Conservation (phyloP, 257 asterid species). For the Petunia secreta region DNA sequence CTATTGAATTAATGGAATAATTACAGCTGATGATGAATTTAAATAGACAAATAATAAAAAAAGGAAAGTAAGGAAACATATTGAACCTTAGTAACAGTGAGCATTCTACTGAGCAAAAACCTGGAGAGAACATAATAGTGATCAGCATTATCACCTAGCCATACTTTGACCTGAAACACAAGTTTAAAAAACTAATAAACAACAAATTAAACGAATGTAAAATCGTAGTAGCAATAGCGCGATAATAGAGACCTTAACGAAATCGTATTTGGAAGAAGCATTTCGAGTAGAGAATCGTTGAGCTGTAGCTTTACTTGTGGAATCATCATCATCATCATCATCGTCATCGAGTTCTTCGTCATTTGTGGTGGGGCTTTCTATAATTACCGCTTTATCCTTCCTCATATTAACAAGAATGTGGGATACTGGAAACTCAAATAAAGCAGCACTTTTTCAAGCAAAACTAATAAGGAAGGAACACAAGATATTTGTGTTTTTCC, state of each 20-base stretch:
- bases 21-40: background rate
- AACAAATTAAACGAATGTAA: background rate
- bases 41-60: background rate
- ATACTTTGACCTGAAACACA: slow-evolving; percentile 79
- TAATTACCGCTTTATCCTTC: slow-evolving; percentile 57
- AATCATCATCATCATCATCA: slow-evolving; percentile 36
- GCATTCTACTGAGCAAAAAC: slow-evolving; percentile 95
- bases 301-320: slow-evolving; percentile 35
- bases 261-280: slow-evolving; percentile 95
- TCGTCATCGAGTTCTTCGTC: slow-evolving; percentile 38
- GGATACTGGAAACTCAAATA: background rate
- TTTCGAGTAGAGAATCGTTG: slow-evolving; percentile 76
- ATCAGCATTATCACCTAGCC: slow-evolving; percentile 99
- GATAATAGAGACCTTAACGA: slow-evolving; percentile 73
- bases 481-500: background rate
- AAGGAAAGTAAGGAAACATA: background rate
- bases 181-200: background rate
- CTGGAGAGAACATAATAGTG: slow-evolving; percentile 97
- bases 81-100: slow-evolving; percentile 88
- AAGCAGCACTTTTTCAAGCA: background rate
- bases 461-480: background rate
- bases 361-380: slow-evolving; percentile 44
- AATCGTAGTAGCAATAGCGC: background rate
- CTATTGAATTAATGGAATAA: background rate
- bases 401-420: background rate